Percentiles rank a stretch among this genome's conserved stretches.
phyloP scores from a whole-genome alignment of 1,284 basidiomycete species.

The Ustanciosporium gigantosporum region DNA sequence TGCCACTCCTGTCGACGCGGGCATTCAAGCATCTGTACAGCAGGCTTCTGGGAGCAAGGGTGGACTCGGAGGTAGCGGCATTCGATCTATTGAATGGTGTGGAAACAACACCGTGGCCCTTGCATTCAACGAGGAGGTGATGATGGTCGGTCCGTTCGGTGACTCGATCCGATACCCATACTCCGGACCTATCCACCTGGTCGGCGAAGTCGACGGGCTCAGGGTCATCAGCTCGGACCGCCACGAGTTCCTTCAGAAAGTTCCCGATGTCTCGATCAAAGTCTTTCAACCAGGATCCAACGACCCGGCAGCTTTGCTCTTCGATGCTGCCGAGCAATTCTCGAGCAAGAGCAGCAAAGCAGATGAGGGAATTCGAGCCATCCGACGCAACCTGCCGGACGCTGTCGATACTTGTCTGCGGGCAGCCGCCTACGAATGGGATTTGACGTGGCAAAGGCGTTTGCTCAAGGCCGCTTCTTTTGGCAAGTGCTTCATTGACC shows the following conservation, averaged over 20 bases:
- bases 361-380: constrained; percentile 86
- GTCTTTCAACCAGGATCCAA: constrained; percentile 88
- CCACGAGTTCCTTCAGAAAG: constrained; percentile 91
- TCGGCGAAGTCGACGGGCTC: constrained; percentile 85
- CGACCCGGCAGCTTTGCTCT: constrained; percentile 85
- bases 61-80: constrained; percentile 45
- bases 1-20: constrained; percentile 18
- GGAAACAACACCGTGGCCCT: constrained; percentile 92
- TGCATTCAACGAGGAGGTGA: constrained; percentile 76
- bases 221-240: constrained; percentile 77
- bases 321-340: constrained; percentile 88
- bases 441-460: constrained; percentile 82
- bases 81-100: constrained; percentile 77
- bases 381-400: constrained; percentile 73
- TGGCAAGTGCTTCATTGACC: constrained; percentile 87
- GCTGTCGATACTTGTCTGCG: constrained; percentile 93
- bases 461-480: constrained; percentile 88
- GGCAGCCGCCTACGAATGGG: constrained; percentile 90
- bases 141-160: constrained; percentile 88
- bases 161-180: constrained; percentile 86
- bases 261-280: constrained; percentile 27
- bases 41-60: constrained; percentile 8
- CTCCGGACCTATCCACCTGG: constrained; percentile 73
- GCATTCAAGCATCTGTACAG: constrained; percentile 6
- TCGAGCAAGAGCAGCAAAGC: constrained; percentile 80